phyloP scores from a whole-genome alignment of 805 yeast genomes.

The Aciculoconidium aculeatum region DNA sequence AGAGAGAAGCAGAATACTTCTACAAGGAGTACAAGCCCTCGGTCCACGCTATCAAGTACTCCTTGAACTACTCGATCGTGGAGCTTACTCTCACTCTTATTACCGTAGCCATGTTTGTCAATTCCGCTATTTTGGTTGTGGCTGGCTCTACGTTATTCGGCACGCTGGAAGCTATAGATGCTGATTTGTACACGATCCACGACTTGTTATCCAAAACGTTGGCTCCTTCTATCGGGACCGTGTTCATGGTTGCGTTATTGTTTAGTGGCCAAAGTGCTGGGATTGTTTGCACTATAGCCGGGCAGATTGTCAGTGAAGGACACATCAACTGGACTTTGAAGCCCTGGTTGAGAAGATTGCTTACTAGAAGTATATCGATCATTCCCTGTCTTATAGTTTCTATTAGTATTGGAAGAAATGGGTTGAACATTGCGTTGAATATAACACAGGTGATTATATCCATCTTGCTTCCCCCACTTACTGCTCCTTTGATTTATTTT shows the following conservation, averaged over 20 bases:
- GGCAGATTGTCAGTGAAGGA: slow-evolving; percentile 90
- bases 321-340: slow-evolving; percentile 73
- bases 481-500: slow-evolving; percentile 81
- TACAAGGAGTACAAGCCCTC: slow-evolving; percentile 60
- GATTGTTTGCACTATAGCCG: slow-evolving; percentile 87
- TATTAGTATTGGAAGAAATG: slow-evolving; percentile 64
- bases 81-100: slow-evolving; percentile 69
- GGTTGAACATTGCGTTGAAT: slow-evolving; percentile 67
- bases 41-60: slow-evolving; percentile 61
- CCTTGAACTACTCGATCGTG: slow-evolving; percentile 63
- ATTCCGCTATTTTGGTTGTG: slow-evolving; percentile 75
- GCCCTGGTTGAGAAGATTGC: slow-evolving; percentile 76
- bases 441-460: slow-evolving; percentile 85
- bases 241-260: slow-evolving; percentile 79
- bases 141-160: slow-evolving; percentile 74
- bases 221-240: slow-evolving; percentile 73
- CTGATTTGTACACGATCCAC: slow-evolving; percentile 78
- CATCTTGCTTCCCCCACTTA: slow-evolving; percentile 72
- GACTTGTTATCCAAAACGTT: slow-evolving; percentile 52
- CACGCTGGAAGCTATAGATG: slow-evolving; percentile 59
- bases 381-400: slow-evolving; percentile 76
- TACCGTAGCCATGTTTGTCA: slow-evolving; percentile 80
- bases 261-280: slow-evolving; percentile 90
- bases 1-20: slow-evolving; percentile 23
- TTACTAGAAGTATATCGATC: slow-evolving; percentile 74